A percentile compares a stretch with the other conserved stretches of the same genome.
Evolutionary conservation across 164 flowering plant genomes (phyloP).

Genomic region (Annona cherimola): DNA sequence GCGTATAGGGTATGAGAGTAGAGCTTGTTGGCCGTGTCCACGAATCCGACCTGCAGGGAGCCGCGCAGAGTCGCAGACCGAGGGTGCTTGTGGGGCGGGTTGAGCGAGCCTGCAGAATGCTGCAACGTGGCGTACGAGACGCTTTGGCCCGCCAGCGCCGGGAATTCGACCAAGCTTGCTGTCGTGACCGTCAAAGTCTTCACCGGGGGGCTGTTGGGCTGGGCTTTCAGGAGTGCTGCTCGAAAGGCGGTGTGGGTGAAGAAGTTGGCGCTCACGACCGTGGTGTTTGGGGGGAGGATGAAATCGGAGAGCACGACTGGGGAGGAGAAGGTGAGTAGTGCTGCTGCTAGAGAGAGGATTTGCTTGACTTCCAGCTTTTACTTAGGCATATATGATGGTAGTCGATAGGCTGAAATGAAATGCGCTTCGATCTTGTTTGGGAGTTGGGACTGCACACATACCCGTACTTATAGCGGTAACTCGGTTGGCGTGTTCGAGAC

Average conservation of each 20-base stretch:
- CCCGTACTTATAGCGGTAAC: too few relatives aligned
- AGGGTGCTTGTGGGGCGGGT: slow-evolving; percentile 26
- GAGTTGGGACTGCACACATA: too few relatives aligned
- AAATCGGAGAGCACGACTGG: slow-evolving; percentile 18
- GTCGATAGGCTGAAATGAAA: too few relatives aligned
- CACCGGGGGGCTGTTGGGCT: not conserved
- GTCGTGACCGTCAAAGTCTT: slow-evolving; percentile 15
- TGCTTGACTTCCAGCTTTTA: too few relatives aligned
- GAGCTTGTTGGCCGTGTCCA: slow-evolving; percentile 20
- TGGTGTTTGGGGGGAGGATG: slow-evolving; percentile 8
- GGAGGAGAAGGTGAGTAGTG: too few relatives aligned
- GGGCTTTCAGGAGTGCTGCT: slow-evolving; percentile 2
- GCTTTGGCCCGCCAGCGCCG: slow-evolving; percentile 16
- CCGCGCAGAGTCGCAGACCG: slow-evolving; percentile 22
- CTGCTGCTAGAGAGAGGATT: too few relatives aligned
- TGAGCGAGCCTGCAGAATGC: slow-evolving; percentile 14
- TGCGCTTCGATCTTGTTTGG: too few relatives aligned
- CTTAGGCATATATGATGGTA: too few relatives aligned
- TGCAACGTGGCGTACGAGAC: slow-evolving; percentile 18
- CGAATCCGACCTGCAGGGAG: slow-evolving; percentile 22
- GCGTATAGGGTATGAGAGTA: slow-evolving; percentile 19
- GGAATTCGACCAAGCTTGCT: slow-evolving; percentile 18
- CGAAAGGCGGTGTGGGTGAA: slow-evolving; percentile 20
- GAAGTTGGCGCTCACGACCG: slow-evolving; percentile 5
- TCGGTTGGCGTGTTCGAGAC: too few relatives aligned